Conservation (phyloP, 2,329 filamentous ascomycete species). For the Zasmidium cellare region DNA sequence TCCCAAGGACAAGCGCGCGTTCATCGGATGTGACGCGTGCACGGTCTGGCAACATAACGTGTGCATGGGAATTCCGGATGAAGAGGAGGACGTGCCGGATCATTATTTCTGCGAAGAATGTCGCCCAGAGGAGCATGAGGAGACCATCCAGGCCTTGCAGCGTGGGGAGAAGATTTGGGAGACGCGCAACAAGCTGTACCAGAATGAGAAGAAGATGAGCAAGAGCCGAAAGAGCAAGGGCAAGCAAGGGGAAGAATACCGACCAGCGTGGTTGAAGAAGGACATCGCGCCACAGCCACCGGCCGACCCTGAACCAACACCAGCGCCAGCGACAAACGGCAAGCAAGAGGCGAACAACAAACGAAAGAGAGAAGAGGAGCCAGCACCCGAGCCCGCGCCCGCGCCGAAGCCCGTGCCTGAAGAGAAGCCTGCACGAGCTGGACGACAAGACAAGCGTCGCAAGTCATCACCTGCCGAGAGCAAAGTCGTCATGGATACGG, state of each 20-base stretch:
- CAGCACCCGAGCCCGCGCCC: slow-evolving; percentile 9
- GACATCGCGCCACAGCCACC: slow-evolving; percentile 21
- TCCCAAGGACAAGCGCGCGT: slow-evolving; percentile 81
- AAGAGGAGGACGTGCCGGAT: slow-evolving; percentile 71
- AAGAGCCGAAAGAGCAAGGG: slow-evolving; percentile 60
- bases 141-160: slow-evolving; percentile 74
- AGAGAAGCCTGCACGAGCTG: slow-evolving; percentile 22
- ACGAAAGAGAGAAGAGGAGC: slow-evolving; percentile 32
- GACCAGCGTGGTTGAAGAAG: slow-evolving; percentile 35
- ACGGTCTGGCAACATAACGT: slow-evolving; percentile 96
- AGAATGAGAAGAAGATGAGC: slow-evolving; percentile 60
- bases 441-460: slow-evolving; percentile 36
- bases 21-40: slow-evolving; percentile 95
- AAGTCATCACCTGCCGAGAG: slow-evolving; percentile 31
- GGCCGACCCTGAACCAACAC: slow-evolving; percentile 10
- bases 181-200: slow-evolving; percentile 37
- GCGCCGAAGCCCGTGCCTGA: slow-evolving; percentile 13
- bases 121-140: slow-evolving; percentile 77
- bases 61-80: slow-evolving; percentile 83
- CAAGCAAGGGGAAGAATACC: slow-evolving; percentile 29
- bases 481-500: slow-evolving; percentile 28
- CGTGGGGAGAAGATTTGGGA: slow-evolving; percentile 88
- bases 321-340: slow-evolving; percentile 7
- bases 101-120: slow-evolving; percentile 94
- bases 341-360: slow-evolving; percentile 28